Base-by-base conservation (phyloP, 257 asterid species). In the Lithospermum erythrorhizon region DNA sequence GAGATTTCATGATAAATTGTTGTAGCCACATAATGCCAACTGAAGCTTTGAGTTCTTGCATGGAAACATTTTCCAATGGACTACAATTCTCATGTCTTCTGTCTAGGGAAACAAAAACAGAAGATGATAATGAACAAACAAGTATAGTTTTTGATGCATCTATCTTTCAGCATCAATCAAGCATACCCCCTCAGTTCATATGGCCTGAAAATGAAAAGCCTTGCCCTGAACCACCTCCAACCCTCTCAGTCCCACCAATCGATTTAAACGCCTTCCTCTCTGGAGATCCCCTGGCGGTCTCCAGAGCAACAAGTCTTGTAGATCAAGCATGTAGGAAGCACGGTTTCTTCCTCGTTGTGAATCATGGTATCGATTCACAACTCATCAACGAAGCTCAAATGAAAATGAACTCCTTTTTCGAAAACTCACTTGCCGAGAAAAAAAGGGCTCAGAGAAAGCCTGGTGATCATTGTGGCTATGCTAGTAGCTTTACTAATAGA, bases 141-240 rank as follows among this genome's bases (percentile, higher is more conserved):
- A 30, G 75, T 51, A 65, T 83, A 15, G 65, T 71, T 23, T 81
- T 86, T 65, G 83, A 83, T 70, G 74, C 89, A 15, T 74, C 82
- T 58, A 21, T 80, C 59, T 63, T 76, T 51, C 77, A 79, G 62
- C 68, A 76, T 60, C 82, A 77, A 61, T 19, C 70, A 59, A 60
- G 67, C 62, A 82, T 84, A 66, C 94, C 91, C 0, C 69, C 78
- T n/a, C 84, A 87, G n/a, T 87, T 87, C 77, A 65, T 85, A 32
- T 87, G 94, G 96, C 87, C 94, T 2, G 91, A 85, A 18, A 37
- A 76, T 19, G 96, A 87, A 14, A 79, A 68, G 60, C 93, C 94
- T 2, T 70, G 84, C 68, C 47, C n/a, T 0, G 66, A 70, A 24
- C 64, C 73, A 0, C 79, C 87, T 5, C 91, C 86, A 0, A 4